Conservation (phyloP, 192 early-diverging fungal species). For the Geranomyces michiganensis region DNA sequence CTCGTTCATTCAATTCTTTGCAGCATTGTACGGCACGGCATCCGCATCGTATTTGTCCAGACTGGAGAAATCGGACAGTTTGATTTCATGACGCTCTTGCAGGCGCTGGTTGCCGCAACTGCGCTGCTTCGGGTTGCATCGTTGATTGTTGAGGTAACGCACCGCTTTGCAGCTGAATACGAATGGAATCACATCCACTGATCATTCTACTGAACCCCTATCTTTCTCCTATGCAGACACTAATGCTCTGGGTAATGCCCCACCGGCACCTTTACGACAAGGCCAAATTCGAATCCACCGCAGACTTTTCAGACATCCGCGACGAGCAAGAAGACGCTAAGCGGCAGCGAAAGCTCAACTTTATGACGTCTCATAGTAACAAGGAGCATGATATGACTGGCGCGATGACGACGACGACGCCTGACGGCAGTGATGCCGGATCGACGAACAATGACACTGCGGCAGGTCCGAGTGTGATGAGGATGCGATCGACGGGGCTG, state of each 20-base stretch:
- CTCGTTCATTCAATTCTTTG: too few species aligned
- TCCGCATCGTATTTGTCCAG: conserved; percentile 38
- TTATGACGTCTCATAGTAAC: neutral
- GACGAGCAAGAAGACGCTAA: conserved; percentile 1
- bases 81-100: conserved; percentile 31
- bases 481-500: too few species aligned
- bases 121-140: conserved; percentile 40
- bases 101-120: conserved; percentile 39
- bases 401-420: too few species aligned
- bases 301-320: conserved; percentile 27
- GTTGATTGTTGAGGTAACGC: conserved; percentile 47
- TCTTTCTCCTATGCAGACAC: too few species aligned
- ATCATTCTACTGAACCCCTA: too few species aligned
- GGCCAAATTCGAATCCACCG: conserved; percentile 33
- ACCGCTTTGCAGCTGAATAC: too few species aligned
- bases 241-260: conserved; percentile 41
- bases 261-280: conserved; percentile 25
- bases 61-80: conserved; percentile 42
- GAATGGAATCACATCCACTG: too few species aligned
- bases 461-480: too few species aligned
- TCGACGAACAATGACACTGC: too few species aligned
- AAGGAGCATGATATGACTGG: too few species aligned
- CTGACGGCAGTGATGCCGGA: too few species aligned
- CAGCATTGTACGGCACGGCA: conserved; percentile 33
- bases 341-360: neutral